Evolutionary conservation across 495 filamentous ascomycete species (phyloP).

Genomic region (Trichodelitschia bisporula): DNA sequence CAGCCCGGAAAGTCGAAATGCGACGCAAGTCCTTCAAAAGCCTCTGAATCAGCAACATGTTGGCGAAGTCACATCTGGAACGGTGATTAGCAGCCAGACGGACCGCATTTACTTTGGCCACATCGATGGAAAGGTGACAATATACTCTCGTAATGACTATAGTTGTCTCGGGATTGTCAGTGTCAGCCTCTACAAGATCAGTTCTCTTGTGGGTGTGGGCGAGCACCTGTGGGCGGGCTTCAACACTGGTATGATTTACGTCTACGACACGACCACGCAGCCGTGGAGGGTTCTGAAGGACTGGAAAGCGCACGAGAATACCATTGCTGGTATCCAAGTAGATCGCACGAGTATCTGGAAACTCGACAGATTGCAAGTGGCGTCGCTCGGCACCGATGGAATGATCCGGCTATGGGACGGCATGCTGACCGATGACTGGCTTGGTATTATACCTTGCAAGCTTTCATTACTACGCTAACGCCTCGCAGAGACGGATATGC

Average conservation of each 20-base stretch:
- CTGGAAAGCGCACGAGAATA: conserved; percentile 72
- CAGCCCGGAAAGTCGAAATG: background rate
- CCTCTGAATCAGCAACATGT: conserved; percentile 40
- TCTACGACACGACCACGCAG: conserved; percentile 59
- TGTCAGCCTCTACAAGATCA: conserved; percentile 89
- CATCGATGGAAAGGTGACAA: conserved; percentile 74
- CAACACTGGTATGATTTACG: conserved; percentile 83
- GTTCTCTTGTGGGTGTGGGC: conserved; percentile 59
- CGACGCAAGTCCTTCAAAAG: conserved; percentile 14
- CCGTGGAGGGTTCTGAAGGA: conserved; percentile 87
- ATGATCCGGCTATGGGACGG: conserved; percentile 78
- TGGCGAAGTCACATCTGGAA: conserved; percentile 74
- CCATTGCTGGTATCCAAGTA: conserved; percentile 48
- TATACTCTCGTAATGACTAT: conserved; percentile 58
- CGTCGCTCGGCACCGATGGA: conserved; percentile 77
- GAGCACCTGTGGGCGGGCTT: conserved; percentile 81
- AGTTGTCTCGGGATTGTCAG: conserved; percentile 52
- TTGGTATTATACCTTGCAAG: conserved; percentile 25
- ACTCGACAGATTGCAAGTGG: conserved; percentile 61
- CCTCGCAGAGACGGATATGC: conserved; percentile 52
- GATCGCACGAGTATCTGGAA: conserved; percentile 73
- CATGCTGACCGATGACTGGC: conserved; percentile 77
- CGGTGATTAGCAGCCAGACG: conserved; percentile 45
- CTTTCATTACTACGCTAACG: background rate
- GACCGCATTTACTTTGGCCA: conserved; percentile 81